A percentile compares a stretch with the other conserved stretches of the same genome.
These are phyloP conservation scores for Boletus calvinii DNA, from an alignment of 1,284 basidiomycete species.

Conservation along the genomic window DNA sequence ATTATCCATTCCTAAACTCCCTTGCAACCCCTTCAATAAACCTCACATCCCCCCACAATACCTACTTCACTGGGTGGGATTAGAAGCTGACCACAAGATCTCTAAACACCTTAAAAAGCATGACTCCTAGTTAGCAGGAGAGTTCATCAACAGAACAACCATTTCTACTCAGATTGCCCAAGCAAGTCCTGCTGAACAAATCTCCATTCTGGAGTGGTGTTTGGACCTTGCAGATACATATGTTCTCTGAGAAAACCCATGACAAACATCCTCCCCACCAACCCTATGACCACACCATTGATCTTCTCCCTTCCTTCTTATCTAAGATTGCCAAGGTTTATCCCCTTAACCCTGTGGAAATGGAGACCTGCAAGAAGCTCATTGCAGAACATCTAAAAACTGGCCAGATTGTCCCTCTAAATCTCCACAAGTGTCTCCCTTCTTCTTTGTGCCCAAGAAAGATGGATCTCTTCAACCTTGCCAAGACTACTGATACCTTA, in stretches of 20 bases:
- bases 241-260: not conserved
- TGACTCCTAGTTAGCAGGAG: too few relatives aligned
- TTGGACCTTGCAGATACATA: not conserved
- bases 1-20: too few relatives aligned
- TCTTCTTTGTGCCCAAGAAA: not conserved
- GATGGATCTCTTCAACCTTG: not conserved
- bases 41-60: too few relatives aligned
- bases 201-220: not conserved
- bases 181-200: too few relatives aligned
- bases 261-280: not conserved
- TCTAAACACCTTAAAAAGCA: too few relatives aligned
- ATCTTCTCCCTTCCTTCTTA: not conserved
- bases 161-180: too few relatives aligned
- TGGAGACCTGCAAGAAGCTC: not conserved
- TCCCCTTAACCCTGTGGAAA: not conserved
- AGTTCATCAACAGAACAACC: too few relatives aligned
- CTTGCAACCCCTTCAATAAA: too few relatives aligned
- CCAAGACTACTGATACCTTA: not conserved
- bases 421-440: not conserved
- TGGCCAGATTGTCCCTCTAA: not conserved
- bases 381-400: not conserved
- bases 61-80: too few relatives aligned
- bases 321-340: not conserved
- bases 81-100: too few relatives aligned
- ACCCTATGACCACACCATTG: not conserved